Evolutionary conservation across 257 asterid species (phyloP).

Genomic region (Parsonsia alboflavescens): DNA sequence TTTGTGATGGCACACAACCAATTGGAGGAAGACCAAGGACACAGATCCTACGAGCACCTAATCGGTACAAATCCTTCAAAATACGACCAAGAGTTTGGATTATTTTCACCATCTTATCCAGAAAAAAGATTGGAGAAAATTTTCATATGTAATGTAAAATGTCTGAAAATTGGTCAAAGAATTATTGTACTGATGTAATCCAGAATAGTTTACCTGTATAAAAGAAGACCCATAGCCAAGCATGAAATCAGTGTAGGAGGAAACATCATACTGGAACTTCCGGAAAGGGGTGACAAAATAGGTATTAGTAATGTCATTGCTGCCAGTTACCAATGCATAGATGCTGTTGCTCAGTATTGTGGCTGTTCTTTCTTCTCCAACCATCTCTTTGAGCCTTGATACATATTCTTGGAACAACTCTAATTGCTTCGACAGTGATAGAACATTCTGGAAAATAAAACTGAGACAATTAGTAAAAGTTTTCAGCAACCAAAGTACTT

Average conservation of each 20-base stretch:
- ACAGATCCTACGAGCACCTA: constrained; percentile 53
- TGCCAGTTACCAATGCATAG: constrained; percentile 27
- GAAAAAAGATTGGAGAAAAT: no score
- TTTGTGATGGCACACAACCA: constrained; percentile 74
- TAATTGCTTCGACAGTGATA: constrained; percentile 6
- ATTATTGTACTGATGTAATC: not conserved
- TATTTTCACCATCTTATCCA: no score
- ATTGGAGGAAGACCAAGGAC: constrained; percentile 54
- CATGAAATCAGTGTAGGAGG: constrained; percentile 44
- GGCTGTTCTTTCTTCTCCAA: constrained; percentile 26
- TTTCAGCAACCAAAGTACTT: not conserved
- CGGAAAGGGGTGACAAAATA: constrained; percentile 35
- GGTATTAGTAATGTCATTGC: constrained; percentile 50
- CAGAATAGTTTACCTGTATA: constrained; percentile 31
- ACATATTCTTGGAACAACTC: constrained; percentile 9
- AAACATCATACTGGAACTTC: constrained; percentile 30
- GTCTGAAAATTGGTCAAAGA: no score
- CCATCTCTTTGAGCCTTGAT: constrained; percentile 16
- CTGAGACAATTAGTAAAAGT: not conserved
- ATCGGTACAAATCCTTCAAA: constrained; percentile 41
- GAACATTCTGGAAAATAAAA: not conserved
- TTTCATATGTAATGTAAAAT: no score
- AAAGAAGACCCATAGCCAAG: constrained; percentile 44
- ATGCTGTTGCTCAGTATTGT: constrained; percentile 19
- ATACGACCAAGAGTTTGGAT: not conserved